Base-by-base conservation (phyloP, 352 stramenopile genomes). In the Phytophthora pinifolia region DNA sequence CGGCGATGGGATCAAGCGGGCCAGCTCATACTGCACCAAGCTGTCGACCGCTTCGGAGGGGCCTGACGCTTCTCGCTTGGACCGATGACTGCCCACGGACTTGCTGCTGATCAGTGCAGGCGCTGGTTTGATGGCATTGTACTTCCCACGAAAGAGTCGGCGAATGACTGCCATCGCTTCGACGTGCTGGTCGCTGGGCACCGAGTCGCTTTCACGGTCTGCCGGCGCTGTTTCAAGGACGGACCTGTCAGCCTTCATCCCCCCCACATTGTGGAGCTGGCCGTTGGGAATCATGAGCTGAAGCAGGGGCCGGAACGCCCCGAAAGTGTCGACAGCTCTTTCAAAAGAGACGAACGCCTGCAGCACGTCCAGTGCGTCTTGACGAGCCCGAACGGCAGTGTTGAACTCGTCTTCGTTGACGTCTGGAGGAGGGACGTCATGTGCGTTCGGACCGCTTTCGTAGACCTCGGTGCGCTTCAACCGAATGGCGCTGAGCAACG, bases 251-350 rank as follows among this genome's bases (percentile, higher is more conserved):
- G 22, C 25, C 15, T 46, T 64, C 12, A 33, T 5, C 17, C 44
- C 49, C 15, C 55, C 46, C 2, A 63, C 46, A 36, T 46, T 66
- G 2, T 62, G 59, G 1, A 80, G 37, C 30, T 76, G 62, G 0
- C 77, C 77, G 13, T 88, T 88, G 1, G 77, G 63, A 13, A 85
- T 66, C 20, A 88, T 54, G 9, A 88, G 65, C 48, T 84, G 75
- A 3, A 88, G 41, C 1, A 88, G 54, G 4, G 70, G 49, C 4
- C 64, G 63, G 42, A 86, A 86, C 0, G 64, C 52, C 8, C 35
- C 47, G 38, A 72, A 81, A 0, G 63, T 65, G 14, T 76, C 67
- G 9, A 76, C 63, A 0, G 53, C 20, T 38, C 65, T 48, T 14
- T 69, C 59, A 4, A 79, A 39, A 12, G 61, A 46, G 20, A 74